Evolutionary conservation across 768 basidiomycete genomes (phyloP), one percentile per base, ranked within the genome.

Genomic region (Epithele typhae): DNA sequence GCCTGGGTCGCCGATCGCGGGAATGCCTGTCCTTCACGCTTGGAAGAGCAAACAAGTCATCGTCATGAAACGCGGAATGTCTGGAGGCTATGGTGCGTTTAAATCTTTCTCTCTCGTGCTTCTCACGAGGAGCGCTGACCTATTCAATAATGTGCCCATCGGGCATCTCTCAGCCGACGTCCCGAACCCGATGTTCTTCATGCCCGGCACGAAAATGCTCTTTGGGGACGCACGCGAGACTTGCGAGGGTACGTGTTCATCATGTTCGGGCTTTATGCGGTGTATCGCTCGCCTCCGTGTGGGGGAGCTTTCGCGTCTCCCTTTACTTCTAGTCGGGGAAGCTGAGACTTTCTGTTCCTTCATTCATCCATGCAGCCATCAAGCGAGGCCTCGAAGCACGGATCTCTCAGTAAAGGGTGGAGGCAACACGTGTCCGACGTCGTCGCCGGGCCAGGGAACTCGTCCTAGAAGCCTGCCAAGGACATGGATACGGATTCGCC

Each of bases 1-100:
- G 63, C 77, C 86, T 14, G 89, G 89, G 34, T 91, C 88, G 45
- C 73, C 89, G 2, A 93, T 93, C 52, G 90, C 90, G 1, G 91
- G 91, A 23, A 93, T 93, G 91, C 89, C 91, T 14, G 91, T 93
- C 17, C 72, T 93, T 44, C 87, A 92, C 52, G 91, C 86, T 6
- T 93, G 91, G 91, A 90, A 92, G 79, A 87, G 86, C 65, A 92
- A 92, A 62, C 85, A 90, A 56, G 89, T 92, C 35, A 75, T 93
- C 43, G 90, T 93, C 32, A 93, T 93, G 91, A 93, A 93, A 68
- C 77, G 91, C 52, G 89, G 91, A 43, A 81, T 93, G 75, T 81
- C 90, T 7, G 84, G 86, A 60, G 90, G 89, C 32, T 92, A 92
- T 60, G 91, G 89, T 88, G 48, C 42, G 73, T 62, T 14, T 4